phyloP scores from a whole-genome alignment of 805 yeast species.

The Cyberlindnera galapagoensis region DNA sequence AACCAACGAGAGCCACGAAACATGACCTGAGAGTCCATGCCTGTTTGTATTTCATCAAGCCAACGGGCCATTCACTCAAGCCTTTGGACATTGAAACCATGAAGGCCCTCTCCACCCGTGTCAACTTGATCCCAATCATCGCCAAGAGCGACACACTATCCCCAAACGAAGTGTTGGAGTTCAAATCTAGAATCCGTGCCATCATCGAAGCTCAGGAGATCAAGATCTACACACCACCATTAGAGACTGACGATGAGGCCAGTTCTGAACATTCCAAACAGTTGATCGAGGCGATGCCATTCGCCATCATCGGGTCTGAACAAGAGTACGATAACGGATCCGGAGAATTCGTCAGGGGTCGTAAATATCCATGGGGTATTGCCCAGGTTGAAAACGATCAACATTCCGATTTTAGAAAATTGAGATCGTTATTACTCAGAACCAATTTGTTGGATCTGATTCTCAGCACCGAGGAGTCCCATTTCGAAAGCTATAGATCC shows the following conservation, averaged over 20 bases:
- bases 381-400: constrained; percentile 83
- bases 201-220: constrained; percentile 82
- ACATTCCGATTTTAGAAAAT: constrained; percentile 79
- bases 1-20: constrained; percentile 61
- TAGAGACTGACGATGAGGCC: constrained; percentile 67
- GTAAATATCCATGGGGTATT: constrained; percentile 87
- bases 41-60: constrained; percentile 83
- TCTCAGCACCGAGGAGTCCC: constrained; percentile 71
- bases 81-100: constrained; percentile 85
- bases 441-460: constrained; percentile 80
- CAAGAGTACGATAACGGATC: constrained; percentile 56
- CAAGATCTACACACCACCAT: constrained; percentile 77
- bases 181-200: constrained; percentile 57
- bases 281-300: constrained; percentile 79
- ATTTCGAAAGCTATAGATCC: constrained; percentile 74
- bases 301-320: constrained; percentile 76
- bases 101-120: constrained; percentile 75
- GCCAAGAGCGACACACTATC: constrained; percentile 23
- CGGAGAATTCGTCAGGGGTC: constrained; percentile 65
- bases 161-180: constrained; percentile 22
- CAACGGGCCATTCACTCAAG: constrained; percentile 82
- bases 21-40: constrained; percentile 89
- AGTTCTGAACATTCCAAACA: constrained; percentile 76
- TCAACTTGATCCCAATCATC: constrained; percentile 83
- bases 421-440: constrained; percentile 72